Evolutionary conservation across 768 basidiomycete species (phyloP).

Genomic region (Russula virescens): DNA sequence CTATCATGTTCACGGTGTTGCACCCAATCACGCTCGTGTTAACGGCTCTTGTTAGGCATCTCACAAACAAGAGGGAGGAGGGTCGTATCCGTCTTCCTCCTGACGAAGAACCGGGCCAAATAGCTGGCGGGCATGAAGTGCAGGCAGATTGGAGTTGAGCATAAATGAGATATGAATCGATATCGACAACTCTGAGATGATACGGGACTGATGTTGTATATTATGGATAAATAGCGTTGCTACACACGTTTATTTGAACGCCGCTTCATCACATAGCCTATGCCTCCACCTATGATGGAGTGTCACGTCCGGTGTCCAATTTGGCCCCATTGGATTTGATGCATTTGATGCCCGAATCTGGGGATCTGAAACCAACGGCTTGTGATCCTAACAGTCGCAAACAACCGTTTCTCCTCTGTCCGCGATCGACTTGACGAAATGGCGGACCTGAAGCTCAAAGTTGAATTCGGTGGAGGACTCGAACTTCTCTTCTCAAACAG

Average conservation of each 20-base stretch:
- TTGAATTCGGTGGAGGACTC: constrained; percentile 82
- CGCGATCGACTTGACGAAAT: not conserved
- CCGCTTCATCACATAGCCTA: not conserved
- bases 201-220: not conserved
- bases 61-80: constrained; percentile 27
- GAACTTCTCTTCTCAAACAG: constrained; percentile 77
- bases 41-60: constrained; percentile 36
- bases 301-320: too few relatives aligned
- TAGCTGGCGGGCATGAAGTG: not conserved
- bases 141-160: constrained; percentile 19
- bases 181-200: not conserved
- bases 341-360: not conserved
- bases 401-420: not conserved
- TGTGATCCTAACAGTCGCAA: constrained; percentile 1
- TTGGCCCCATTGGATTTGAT: too few relatives aligned
- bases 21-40: constrained; percentile 57
- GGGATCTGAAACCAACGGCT: not conserved
- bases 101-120: constrained; percentile 31
- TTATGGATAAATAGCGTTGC: not conserved
- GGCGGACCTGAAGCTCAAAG: constrained; percentile 40
- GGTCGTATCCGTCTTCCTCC: constrained; percentile 41
- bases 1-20: constrained; percentile 56
- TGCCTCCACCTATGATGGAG: not conserved
- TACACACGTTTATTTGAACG: not conserved
- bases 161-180: not conserved